Base-by-base conservation (phyloP, 352 stramenopile genomes). In the Phytopythium kandeliae region DNA sequence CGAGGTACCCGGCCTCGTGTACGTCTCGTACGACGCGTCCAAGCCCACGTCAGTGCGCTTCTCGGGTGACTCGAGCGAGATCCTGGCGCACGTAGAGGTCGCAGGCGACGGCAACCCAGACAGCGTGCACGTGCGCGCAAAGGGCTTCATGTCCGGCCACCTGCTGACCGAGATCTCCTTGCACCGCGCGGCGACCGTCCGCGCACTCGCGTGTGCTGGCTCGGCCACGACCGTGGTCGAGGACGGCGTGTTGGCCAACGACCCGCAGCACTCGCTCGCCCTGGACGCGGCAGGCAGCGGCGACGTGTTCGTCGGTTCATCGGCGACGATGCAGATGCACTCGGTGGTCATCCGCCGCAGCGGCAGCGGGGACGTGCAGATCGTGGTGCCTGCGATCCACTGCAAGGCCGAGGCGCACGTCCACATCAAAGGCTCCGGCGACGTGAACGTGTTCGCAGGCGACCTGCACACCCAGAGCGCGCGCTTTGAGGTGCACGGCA, bases 381-480 rank as follows among this genome's bases (percentile, higher is more conserved):
- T 48, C 17, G 42, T 48, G 42, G 42, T 25, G 16, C 42, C 42
- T 0, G 42, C 25, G 5, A 35, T 48, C 42, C 5, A 5, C 42
- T 36, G 19, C 42, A 36, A 48, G 42, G 24, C 4, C 1, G n/a
- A 33, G 42, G 6, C 26, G 4, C 7, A 4, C 17, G 9, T 48
- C 26, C 24, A 17, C 9, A 17, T n/a, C 15, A 16, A 6, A 1
- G 42, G 19, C 2, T 48, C 42, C 10, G 42, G 42, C 25, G 42
- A 48, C 42, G 42, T 48, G 24, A 48, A 48, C 42, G 42, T 48
- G 42, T 48, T 48, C 26, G n/a, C 26, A 7, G 36, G 22, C 42
- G 16, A 35, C 15, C 10, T 48, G 42, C 12, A 19, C 17, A 35
- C 7, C 17, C 24, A 33, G 26, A 17, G 17, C 42, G 42, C 26